Base-by-base conservation (phyloP, 1,284 basidiomycete genomes). In the Trametes sp. region DNA sequence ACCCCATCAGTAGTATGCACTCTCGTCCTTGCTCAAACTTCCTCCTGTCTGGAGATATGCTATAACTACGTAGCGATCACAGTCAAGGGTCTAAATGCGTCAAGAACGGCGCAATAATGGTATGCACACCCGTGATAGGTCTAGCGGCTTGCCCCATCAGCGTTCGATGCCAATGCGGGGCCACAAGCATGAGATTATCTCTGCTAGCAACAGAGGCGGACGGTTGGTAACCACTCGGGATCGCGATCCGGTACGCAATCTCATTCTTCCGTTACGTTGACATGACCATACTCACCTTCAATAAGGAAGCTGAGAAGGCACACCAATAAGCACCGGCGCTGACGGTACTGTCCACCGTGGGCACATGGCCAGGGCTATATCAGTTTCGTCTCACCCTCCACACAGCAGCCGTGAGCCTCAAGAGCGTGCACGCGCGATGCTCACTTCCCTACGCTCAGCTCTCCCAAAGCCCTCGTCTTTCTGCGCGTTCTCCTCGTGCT, bases 241-340 rank as follows among this genome's bases (percentile, higher is more conserved):
- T 23, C n/a, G 35, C 42, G 51, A 42, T 31, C 50, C 52, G 44
- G 60, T 49, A 38, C 44, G 56, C 54, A 49, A 63, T 52, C 33
- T 38, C n/a, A 11, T 52, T 60, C 57, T 57, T 29, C 61, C 58
- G 59, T 67, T 67, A 67, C 65, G 65, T 67, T 50, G 54, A 58
- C 29, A 67, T 64, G 65, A 67, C 60, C 57, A 59, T 67, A 59
- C 46, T 50, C 48, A 56, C 54, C 58, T 50, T 23, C 45, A 59
- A 48, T 57, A 54, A 56, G 62, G 36, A 54, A 51, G 33, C 31
- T 41, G 56, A 50, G 45, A 36, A 59, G 58, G 58, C 58, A 59
- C 58, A 33, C 58, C 57, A 58, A 62, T 60, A 61, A 59, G 46
- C 57, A 59, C 62, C 60, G 55, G 46, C 29, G 42, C 49, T 54